Evolutionary conservation across 2,329 filamentous ascomycete genomes (phyloP), one percentile per base, ranked within the genome.

Genomic region (Ophiocordyceps camponoti-leonardi): DNA sequence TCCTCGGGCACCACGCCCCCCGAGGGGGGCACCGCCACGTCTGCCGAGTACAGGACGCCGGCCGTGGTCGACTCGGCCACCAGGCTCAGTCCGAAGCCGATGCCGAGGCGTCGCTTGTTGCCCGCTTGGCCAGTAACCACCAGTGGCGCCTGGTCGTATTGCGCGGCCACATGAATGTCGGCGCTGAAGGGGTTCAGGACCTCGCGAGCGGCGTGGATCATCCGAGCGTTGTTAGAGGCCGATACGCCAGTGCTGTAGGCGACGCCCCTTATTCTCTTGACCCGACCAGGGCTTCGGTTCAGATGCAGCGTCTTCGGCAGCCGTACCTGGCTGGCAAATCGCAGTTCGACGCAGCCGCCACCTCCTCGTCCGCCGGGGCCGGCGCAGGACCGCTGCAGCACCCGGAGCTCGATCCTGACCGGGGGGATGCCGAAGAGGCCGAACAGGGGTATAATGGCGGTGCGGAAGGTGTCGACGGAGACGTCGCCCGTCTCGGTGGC

Each of bases 231-330:
- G 61, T 95, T 95, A 44, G 83, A 87, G 0, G 85, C 90, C 12
- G 85, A 84, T 1, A 96, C 88, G 42, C 93, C 92, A 1, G 86
- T 87, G 46, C 84, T 83, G 64, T 96, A 98, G 43, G 92, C 88
- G 41, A 98, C 92, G 48, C 92, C 92, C 47, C 90, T 75, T 52
- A 98, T 83, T 53, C 80, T 79, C 72, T 87, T 90, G 56, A 98
- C 82, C 46, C 85, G 73, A 8, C 92, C 92, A 0, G 88, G 79
- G 50, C 77, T 83, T 54, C 93, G 73, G 60, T 81, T 73, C 46
- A 95, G 66, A 63, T 98, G 92, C 59, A 98, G 68, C 35, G 92
- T 98, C 68, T 94, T 94, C 12, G 92, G 92, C 44, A 96, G 68
- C 35, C 90, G 79, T 13, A 98, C 83, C 65, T 98, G 92, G 61